These are phyloP conservation scores for Leccinum solheimii DNA, from an alignment of 1,284 basidiomycete genomes.

Conservation along the genomic window DNA sequence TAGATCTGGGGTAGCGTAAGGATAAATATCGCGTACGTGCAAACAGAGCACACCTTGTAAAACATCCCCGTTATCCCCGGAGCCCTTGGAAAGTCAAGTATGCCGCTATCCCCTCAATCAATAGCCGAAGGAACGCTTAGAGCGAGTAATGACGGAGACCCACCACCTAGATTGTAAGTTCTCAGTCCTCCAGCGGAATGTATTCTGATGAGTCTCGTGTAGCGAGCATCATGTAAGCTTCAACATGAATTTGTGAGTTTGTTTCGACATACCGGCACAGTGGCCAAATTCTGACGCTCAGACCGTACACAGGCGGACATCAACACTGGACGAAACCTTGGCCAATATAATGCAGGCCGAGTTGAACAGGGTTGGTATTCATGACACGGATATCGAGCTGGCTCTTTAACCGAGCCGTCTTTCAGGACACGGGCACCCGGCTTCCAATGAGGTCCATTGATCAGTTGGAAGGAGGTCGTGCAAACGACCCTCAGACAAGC, in stretches of 20 bases:
- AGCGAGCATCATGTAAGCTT: neutral
- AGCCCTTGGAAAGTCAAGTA: neutral
- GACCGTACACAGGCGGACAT: constrained; percentile 3
- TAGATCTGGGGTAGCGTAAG: neutral
- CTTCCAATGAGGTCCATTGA: neutral
- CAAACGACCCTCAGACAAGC: neutral
- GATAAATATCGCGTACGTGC: neutral
- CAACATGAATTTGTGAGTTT: constrained; percentile 7
- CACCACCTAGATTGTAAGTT: neutral
- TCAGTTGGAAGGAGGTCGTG: neutral
- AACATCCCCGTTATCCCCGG: no score
- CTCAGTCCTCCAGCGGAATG: neutral
- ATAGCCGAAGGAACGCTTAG: neutral
- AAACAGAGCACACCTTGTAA: neutral
- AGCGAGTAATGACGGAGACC: neutral
- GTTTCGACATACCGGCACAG: neutral
- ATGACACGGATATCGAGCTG: neutral
- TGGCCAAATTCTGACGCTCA: neutral
- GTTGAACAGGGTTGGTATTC: neutral
- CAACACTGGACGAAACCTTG: neutral
- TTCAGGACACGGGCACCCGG: neutral
- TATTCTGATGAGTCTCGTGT: neutral
- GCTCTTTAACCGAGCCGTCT: neutral
- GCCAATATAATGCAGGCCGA: neutral
- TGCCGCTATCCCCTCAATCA: neutral